A percentile compares a stretch with the other conserved stretches of the same genome.
Evolutionary conservation across 805 yeast species (phyloP).

Genomic region (Yamadazyma philogaea): DNA sequence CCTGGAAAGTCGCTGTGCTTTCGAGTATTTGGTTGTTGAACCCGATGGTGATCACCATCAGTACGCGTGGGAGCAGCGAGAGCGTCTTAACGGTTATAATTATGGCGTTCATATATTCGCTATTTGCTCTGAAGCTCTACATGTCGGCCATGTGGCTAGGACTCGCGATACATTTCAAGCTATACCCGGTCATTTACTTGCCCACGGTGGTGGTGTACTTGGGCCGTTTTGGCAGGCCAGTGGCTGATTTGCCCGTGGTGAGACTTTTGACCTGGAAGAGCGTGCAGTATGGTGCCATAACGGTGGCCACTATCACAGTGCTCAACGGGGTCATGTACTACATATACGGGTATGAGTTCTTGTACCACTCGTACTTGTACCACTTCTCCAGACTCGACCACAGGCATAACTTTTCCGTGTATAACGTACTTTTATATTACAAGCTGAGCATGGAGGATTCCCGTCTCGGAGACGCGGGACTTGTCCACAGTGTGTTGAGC

Average conservation of each 20-base stretch:
- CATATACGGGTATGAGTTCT: constrained; percentile 69
- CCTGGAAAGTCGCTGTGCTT: constrained; percentile 32
- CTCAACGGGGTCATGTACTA: constrained; percentile 61
- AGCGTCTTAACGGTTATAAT: constrained; percentile 80
- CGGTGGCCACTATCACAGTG: constrained; percentile 41
- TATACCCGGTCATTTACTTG: constrained; percentile 85
- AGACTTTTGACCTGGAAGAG: constrained; percentile 39
- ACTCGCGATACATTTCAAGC: constrained; percentile 79
- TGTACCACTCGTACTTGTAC: constrained; percentile 76
- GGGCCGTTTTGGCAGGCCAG: constrained; percentile 19
- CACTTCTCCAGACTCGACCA: constrained; percentile 86
- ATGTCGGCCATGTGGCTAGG: constrained; percentile 56
- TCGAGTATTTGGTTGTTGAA: constrained; percentile 80
- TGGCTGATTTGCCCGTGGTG: constrained; percentile 25
- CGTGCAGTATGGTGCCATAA: constrained; percentile 26
- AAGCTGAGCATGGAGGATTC: constrained; percentile 38
- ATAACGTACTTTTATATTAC: constrained; percentile 70
- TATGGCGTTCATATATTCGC: constrained; percentile 51
- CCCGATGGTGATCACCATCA: constrained; percentile 92
- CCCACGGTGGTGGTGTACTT: constrained; percentile 63
- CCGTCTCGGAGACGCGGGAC: background rate
- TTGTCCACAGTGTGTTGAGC: constrained; percentile 15
- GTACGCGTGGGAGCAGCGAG: constrained; percentile 92
- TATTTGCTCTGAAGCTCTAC: constrained; percentile 29
- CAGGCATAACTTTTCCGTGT: constrained; percentile 90